phyloP scores from a whole-genome alignment of 306 rosid genomes.

The Cicer cuneatum region DNA sequence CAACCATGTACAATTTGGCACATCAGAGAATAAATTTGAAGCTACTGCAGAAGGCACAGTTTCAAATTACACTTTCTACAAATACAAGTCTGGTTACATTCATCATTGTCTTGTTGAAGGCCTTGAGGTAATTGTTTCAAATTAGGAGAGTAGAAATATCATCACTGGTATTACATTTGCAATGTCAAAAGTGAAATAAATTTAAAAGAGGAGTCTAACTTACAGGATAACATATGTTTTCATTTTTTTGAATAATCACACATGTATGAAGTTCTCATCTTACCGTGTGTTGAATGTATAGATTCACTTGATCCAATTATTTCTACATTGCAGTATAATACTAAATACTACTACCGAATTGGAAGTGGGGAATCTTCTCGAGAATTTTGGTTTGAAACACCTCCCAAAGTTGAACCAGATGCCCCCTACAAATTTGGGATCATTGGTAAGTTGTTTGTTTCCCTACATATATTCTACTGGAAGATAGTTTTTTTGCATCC shows the following conservation, averaged over 20 bases:
- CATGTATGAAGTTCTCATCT: conserved; percentile 23
- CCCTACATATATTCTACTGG: conserved; percentile 20
- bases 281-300: conserved; percentile 3
- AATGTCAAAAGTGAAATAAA: conserved; percentile 33
- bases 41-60: conserved; percentile 62
- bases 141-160: conserved; percentile 29
- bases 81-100: conserved; percentile 86
- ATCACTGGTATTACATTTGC: conserved; percentile 18
- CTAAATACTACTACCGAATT: conserved; percentile 85
- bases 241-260: conserved; percentile 38
- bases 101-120: conserved; percentile 84
- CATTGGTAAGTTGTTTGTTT: conserved; percentile 67
- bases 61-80: conserved; percentile 73
- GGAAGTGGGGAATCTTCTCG: conserved; percentile 89
- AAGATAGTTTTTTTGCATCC: conserved; percentile 27
- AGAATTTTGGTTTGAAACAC: conserved; percentile 84
- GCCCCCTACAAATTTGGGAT: conserved; percentile 87
- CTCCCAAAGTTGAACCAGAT: conserved; percentile 76
- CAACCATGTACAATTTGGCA: conserved; percentile 69
- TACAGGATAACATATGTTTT: conserved; percentile 7
- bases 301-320: conserved; percentile 14
- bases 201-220: conserved; percentile 9
- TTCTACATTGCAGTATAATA: conserved; percentile 64
- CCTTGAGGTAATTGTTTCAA: conserved; percentile 68
- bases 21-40: conserved; percentile 50